Evolutionary conservation across 345 rosid species (phyloP), one percentile per base, ranked within the genome.

Genomic region (Brassica juncea): DNA sequence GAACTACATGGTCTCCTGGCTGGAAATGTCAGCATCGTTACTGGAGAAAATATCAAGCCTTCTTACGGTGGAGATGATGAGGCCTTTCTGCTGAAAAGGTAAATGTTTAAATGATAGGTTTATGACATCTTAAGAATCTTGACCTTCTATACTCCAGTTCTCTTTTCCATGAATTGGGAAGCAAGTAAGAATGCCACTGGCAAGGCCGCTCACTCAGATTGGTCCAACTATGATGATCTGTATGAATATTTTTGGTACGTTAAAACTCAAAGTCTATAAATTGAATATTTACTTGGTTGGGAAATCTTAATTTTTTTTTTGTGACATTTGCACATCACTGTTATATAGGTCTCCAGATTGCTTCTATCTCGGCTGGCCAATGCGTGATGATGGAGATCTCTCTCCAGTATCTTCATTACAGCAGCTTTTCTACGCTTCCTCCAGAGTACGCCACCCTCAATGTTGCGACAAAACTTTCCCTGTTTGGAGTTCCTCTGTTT

Each of bases 281-380:
- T 27, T 76, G 66, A 28, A 31, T 2, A 14, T 75, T 68, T 70
- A 58, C 60, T 71, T 81, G 28, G 66, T 47, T 34, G 23, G 61
- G 49, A 64, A 47, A 66, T 58, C 58, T 77, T 7, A 64, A 37
- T 25, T 25, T 25, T 60, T 25, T 25, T 47, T 19, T 63, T 55
- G 25, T 70, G 49, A 42, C 47, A 71, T 54, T 66, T 83, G 59
- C 66, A 31, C 68, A 57, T 75, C 59, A 70, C 58, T 80, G 19
- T 35, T 64, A 63, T 81, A 71, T 82, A 93, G 98, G 99, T 88
- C 93, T 75, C 66, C 97, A 35, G 92, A 91, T 67, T 95, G 99
- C 91, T 93, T 95, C 86, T 90, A 98, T 83, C 97, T 95, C 81
- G 99, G 98, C 80, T 95, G 99, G 98, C 98, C 99, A 27, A 95